Evolutionary conservation across 192 early-diverging fungal genomes (phyloP).

Genomic region (Coemansia sp.): DNA sequence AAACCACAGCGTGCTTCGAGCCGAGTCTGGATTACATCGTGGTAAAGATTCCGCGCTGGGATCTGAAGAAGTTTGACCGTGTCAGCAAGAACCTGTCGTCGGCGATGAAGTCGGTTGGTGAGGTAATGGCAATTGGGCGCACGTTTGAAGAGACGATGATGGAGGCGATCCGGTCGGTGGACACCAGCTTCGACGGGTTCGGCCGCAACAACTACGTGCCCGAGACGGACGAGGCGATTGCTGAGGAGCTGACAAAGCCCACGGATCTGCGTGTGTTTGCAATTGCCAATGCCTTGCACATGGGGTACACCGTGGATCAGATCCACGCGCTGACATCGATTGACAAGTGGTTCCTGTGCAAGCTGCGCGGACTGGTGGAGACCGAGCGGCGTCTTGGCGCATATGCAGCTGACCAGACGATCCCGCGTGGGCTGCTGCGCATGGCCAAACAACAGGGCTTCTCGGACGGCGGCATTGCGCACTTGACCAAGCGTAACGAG

Average conservation of each 20-base stretch:
- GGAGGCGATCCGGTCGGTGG: conserved; percentile 92
- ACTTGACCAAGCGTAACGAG: conserved; percentile 77
- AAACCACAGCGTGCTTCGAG: conserved; percentile 97
- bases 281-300: conserved; percentile 92
- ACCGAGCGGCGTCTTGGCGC: conserved; percentile 69
- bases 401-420: conserved; percentile 48
- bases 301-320: conserved; percentile 88
- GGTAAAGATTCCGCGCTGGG: conserved; percentile 87
- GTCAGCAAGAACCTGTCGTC: conserved; percentile 88
- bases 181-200: conserved; percentile 86
- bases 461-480: conserved; percentile 72
- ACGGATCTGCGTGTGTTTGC: conserved; percentile 96
- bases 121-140: conserved; percentile 97
- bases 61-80: conserved; percentile 94
- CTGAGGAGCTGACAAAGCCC: conserved; percentile 86
- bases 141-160: conserved; percentile 98
- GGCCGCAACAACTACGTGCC: conserved; percentile 65
- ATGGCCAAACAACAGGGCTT: conserved; percentile 94
- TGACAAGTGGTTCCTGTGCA: conserved; percentile 98
- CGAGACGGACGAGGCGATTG: conserved; percentile 67
- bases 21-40: conserved; percentile 93
- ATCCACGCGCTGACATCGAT: conserved; percentile 90
- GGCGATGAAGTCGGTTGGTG: conserved; percentile 97
- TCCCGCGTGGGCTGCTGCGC: conserved; percentile 65
- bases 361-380: conserved; percentile 84